Base-by-base conservation (phyloP, 371 early-diverging fungal genomes). In the Blastocladiella emersonii region DNA sequence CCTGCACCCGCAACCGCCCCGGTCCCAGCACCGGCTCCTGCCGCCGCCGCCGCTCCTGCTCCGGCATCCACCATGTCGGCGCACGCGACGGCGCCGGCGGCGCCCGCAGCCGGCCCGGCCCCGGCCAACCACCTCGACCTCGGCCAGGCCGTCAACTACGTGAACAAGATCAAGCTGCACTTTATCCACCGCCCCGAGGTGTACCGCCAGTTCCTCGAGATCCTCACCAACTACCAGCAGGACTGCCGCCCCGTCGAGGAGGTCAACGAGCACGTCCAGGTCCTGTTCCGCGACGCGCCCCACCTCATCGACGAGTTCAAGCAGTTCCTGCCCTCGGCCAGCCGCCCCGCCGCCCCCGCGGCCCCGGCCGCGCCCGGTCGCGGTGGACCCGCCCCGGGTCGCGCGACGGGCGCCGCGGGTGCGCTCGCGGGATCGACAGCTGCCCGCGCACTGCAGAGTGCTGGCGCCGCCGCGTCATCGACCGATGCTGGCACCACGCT, bases 291-390 rank as follows among this genome's bases (percentile, higher is more conserved):
- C 43, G 79, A 76, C 17, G 90, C 89, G 0, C 85, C 88, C 0
- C 96, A 96, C 72, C 73, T 98, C 49, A 68, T 98, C 61, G 92
- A 89, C 43, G 97, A 98, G 71, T 96, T 98, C 70, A 92, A 91
- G 73, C 93, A 93, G 68, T 98, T 98, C 71, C 72, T 97, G 48
- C 96, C 98, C 0, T 91, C 91, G 63, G 81, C 48, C n/a, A 13
- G 63, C 8, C 53, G 63, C 34, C 35, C 73, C 56, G 61, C 21
- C 32, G 55, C 8, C 27, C 10, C 55, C 34, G 32, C 27, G 55
- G 8, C 5, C 10, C 10, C 55, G 5, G 55, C 32, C 34, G 12
- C 5, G 10, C 34, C 8, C 55, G 55, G 8, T 8, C 32, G 7
- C 55, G 6, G 6, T 55, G 55, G 55, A 5, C 55, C 5, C 5